Conservation (phyloP, 2,329 filamentous ascomycete genomes). For the Penicillium psychrosexuale region DNA sequence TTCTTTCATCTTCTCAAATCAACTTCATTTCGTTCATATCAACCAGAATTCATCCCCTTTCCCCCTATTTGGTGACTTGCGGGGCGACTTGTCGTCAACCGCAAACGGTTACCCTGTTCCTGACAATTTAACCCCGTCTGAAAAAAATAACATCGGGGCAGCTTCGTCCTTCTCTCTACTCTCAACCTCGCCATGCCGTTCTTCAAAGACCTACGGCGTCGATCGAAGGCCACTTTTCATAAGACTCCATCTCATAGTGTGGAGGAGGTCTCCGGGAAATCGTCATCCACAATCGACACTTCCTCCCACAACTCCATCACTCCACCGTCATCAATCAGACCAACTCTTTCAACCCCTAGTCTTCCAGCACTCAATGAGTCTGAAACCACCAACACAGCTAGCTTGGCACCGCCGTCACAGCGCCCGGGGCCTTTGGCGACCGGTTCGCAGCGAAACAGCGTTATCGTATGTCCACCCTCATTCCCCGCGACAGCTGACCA, state of each 20-base stretch:
- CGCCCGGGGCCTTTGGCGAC: constrained; percentile 46
- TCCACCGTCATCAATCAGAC: constrained; percentile 67
- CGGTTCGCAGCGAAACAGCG: constrained; percentile 43
- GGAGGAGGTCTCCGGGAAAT: constrained; percentile 62
- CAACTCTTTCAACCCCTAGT: constrained; percentile 64
- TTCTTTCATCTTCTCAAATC: background rate
- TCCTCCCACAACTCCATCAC: constrained; percentile 63
- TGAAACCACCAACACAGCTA: constrained; percentile 43
- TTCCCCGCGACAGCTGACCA: background rate
- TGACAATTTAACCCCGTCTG: background rate
- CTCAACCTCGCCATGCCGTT: constrained; percentile 52
- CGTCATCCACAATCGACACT: constrained; percentile 60
- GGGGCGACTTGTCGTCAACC: constrained; percentile 26
- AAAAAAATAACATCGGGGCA: constrained; percentile 4
- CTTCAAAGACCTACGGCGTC: constrained; percentile 71
- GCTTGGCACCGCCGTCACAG: constrained; percentile 40
- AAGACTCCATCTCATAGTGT: constrained; percentile 44
- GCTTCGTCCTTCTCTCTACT: constrained; percentile 4
- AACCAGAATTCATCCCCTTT: background rate
- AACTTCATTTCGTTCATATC: background rate
- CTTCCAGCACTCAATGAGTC: constrained; percentile 51
- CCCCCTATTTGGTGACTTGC: constrained; percentile 11
- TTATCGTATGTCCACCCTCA: constrained; percentile 35
- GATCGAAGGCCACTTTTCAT: constrained; percentile 71
- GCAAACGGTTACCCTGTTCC: constrained; percentile 30